phyloP scores from a whole-genome alignment of 2,329 filamentous ascomycete genomes.

The Alternaria novae-zelandiae region DNA sequence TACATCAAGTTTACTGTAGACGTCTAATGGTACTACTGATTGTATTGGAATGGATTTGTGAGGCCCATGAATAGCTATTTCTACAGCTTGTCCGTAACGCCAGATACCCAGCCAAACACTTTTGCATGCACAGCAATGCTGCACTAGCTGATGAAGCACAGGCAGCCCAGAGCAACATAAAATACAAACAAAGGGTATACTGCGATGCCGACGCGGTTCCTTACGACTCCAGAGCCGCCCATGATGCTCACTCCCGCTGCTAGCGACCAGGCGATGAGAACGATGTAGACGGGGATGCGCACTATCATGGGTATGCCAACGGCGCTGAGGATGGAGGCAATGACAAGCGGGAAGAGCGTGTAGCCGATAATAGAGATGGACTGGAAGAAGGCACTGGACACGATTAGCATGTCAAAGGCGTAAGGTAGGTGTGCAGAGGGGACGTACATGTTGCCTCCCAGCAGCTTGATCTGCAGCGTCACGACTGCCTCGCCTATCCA shows the following conservation, averaged over 20 bases:
- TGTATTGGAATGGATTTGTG: not conserved
- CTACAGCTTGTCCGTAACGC: slow-evolving; percentile 8
- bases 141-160: slow-evolving; percentile 92
- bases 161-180: slow-evolving; percentile 88
- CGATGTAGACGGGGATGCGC: slow-evolving; percentile 86
- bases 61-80: not conserved
- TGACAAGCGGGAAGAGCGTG: slow-evolving; percentile 94
- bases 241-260: slow-evolving; percentile 96
- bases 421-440: not conserved
- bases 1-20: slow-evolving; percentile 1
- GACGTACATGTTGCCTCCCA: slow-evolving; percentile 95
- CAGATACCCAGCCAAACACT: slow-evolving; percentile 12
- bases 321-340: slow-evolving; percentile 88
- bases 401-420: slow-evolving; percentile 34
- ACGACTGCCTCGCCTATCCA: slow-evolving; percentile 98
- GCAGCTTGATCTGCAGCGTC: slow-evolving; percentile 94
- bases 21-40: not conserved
- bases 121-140: slow-evolving; percentile 4
- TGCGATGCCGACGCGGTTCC: slow-evolving; percentile 90
- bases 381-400: slow-evolving; percentile 90
- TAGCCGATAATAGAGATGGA: slow-evolving; percentile 98
- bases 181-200: slow-evolving; percentile 96
- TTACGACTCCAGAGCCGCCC: slow-evolving; percentile 92
- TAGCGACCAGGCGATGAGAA: slow-evolving; percentile 89
- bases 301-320: slow-evolving; percentile 78